Base-by-base conservation (phyloP, 139 green algal genomes). In the Chlamydomonas eustigma region DNA sequence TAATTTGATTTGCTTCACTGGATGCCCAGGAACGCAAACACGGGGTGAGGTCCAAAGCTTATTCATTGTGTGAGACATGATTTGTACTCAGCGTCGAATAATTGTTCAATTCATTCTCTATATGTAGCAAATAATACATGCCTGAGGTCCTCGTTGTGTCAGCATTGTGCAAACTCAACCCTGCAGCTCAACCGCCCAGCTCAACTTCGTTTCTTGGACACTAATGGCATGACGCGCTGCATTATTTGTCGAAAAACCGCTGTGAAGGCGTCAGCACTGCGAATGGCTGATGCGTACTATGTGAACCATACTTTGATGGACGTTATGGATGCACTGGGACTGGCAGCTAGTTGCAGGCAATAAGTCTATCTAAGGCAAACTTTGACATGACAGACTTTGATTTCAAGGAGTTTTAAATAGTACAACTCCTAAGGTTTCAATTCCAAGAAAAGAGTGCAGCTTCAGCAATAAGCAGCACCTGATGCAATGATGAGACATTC, bases 1-100 rank as follows among this genome's bases (percentile, higher is more conserved):
- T 3, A 80, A 80, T 34, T 80, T 70, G n/a, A 39, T 52, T 2
- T 80, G 75, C 64, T 75, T 80, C 70, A 6, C 33, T 34, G 75
- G 75, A 6, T 80, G 75, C 32, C 39, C 39, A 4, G 50, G 74
- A 24, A 24, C 31, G 0, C 71, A 35, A 25, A 65, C n/a, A n/a
- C n/a, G n/a, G n/a, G n/a, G n/a, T n/a, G n/a, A n/a, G n/a, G n/a
- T n/a, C n/a, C n/a, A n/a, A n/a, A n/a, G n/a, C n/a, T n/a, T n/a
- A n/a, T n/a, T n/a, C n/a, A n/a, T n/a, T n/a, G n/a, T n/a, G n/a
- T n/a, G n/a, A n/a, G n/a, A n/a, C n/a, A n/a, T n/a, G n/a, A n/a
- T n/a, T n/a, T n/a, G n/a, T n/a, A n/a, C n/a, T n/a, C n/a, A n/a
- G n/a, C 4, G 2, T 34, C 58, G 18, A 34, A 3, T 5, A 12